Evolutionary conservation across 345 rosid species (phyloP).

Genomic region (Heritiera littoralis): DNA sequence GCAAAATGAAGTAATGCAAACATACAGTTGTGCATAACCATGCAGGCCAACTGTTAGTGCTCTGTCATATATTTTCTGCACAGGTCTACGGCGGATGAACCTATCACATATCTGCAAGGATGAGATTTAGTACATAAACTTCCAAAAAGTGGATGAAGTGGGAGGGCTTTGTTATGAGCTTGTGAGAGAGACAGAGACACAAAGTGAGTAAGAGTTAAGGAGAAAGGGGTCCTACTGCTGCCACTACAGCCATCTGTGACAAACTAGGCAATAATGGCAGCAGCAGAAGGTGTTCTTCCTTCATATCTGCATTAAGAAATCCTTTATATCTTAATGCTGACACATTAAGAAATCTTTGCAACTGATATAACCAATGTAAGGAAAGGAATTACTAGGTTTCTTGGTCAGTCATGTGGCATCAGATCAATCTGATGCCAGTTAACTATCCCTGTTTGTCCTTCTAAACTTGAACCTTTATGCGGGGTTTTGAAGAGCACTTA

Average conservation of each 20-base stretch:
- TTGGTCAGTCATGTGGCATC: not conserved
- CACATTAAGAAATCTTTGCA: conserved; percentile 1
- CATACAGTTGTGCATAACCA: conserved; percentile 90
- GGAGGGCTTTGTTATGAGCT: not conserved
- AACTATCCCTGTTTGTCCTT: not conserved
- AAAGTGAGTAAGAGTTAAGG: not conserved
- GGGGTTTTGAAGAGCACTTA: not conserved
- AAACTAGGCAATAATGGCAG: conserved; percentile 4
- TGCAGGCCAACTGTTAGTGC: conserved; percentile 84
- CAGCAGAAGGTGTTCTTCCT: conserved; percentile 4
- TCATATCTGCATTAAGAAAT: not conserved
- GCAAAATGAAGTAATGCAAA: conserved; percentile 20
- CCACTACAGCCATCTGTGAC: not conserved
- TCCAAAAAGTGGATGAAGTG: not conserved
- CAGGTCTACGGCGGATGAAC: conserved; percentile 60
- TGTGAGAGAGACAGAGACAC: not conserved
- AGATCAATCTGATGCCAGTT: not conserved
- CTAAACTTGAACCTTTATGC: not conserved
- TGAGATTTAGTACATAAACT: conserved; percentile 17
- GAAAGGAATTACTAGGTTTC: not conserved
- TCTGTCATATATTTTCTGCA: conserved; percentile 74
- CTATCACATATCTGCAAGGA: conserved; percentile 77
- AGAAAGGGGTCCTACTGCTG: not conserved
- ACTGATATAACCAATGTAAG: not conserved
- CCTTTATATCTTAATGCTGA: not conserved